Conservation (phyloP, 805 yeast genomes). For the Teunomyces pallodes region DNA sequence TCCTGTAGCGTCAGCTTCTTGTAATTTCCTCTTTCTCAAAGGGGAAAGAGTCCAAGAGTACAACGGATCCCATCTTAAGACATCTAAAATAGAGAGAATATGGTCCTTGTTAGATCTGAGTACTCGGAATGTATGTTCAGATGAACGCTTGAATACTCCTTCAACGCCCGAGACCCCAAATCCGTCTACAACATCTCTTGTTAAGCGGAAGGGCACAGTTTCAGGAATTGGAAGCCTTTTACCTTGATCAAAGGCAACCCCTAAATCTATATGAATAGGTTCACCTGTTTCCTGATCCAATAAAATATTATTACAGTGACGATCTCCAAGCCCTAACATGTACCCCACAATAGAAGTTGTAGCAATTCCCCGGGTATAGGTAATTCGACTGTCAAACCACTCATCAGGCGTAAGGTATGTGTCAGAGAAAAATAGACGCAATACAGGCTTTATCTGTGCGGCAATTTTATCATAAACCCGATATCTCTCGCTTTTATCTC, state of each 20-base stretch:
- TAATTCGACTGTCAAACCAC: slow-evolving; percentile 69
- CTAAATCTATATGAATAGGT: slow-evolving; percentile 93
- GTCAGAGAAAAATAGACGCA: slow-evolving; percentile 68
- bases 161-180: slow-evolving; percentile 84
- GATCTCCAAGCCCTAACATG: slow-evolving; percentile 88
- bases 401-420: slow-evolving; percentile 61
- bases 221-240: slow-evolving; percentile 82
- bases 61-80: slow-evolving; percentile 86
- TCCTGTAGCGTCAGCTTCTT: slow-evolving; percentile 33
- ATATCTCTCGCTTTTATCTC: slow-evolving; percentile 42
- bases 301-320: slow-evolving; percentile 88
- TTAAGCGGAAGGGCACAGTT: slow-evolving; percentile 86
- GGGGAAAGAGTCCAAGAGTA: slow-evolving; percentile 91
- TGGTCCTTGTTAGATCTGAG: slow-evolving; percentile 63
- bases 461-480: slow-evolving; percentile 48
- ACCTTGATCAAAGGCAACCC: slow-evolving; percentile 96
- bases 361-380: slow-evolving; percentile 77
- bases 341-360: slow-evolving; percentile 84
- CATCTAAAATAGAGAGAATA: slow-evolving; percentile 79
- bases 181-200: slow-evolving; percentile 89
- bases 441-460: slow-evolving; percentile 57
- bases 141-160: slow-evolving; percentile 71
- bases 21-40: slow-evolving; percentile 53
- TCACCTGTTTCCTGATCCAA: slow-evolving; percentile 83
- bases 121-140: slow-evolving; percentile 71